A percentile compares a stretch with the other conserved stretches of the same genome.
Conservation (phyloP, 225 moss, liverwort and hornwort species). For the Rhytidiadelphus loreus region DNA sequence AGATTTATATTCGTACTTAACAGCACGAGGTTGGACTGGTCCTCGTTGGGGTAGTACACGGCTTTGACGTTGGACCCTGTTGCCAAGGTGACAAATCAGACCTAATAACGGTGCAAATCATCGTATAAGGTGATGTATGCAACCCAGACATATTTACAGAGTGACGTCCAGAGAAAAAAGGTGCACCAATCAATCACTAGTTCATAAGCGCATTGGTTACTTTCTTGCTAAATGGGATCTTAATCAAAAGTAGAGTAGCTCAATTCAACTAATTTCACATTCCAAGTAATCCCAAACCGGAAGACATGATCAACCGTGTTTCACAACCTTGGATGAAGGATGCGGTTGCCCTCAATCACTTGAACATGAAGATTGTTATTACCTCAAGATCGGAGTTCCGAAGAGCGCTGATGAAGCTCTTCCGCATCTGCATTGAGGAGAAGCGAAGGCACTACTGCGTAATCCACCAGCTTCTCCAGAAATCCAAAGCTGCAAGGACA, state of each 20-base stretch:
- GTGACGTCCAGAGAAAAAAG: background rate
- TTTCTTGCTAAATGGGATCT: background rate
- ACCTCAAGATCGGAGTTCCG: conserved; percentile 30
- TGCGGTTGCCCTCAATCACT: background rate
- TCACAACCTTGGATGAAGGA: background rate
- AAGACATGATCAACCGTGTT: background rate
- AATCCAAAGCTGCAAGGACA: conserved; percentile 11
- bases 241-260: background rate
- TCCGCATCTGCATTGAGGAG: conserved; percentile 21
- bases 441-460: background rate
- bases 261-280: background rate
- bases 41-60: conserved; percentile 3
- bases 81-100: background rate
- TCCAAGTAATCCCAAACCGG: background rate
- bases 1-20: conserved; percentile 49
- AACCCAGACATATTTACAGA: background rate
- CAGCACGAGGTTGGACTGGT: conserved; percentile 33
- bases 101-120: background rate
- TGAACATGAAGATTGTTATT: background rate
- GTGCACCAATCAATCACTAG: background rate
- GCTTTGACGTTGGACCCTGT: conserved; percentile 17
- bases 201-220: background rate
- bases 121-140: background rate
- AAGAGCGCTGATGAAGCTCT: conserved; percentile 27
- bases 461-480: background rate